phyloP scores from a whole-genome alignment of 2,329 filamentous ascomycete genomes.

The Cryphonectria japonica region DNA sequence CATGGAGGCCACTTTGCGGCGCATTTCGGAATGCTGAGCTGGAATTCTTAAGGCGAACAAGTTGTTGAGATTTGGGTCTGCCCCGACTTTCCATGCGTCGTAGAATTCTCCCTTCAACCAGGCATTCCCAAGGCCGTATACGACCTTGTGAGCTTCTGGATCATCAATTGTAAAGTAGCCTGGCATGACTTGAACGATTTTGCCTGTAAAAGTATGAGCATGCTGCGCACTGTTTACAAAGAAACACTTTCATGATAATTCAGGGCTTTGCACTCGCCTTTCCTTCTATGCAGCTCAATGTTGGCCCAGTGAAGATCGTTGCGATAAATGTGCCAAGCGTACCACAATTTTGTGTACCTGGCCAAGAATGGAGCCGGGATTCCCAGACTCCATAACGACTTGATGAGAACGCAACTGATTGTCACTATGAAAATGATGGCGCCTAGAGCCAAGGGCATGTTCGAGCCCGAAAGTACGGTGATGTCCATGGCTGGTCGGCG shows the following conservation, averaged over 20 bases:
- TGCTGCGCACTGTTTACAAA: neutral
- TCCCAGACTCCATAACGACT: neutral
- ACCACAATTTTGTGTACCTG: neutral
- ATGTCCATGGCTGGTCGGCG: neutral
- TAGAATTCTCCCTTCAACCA: constrained; percentile 16
- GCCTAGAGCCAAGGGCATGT: neutral
- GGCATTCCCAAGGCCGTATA: constrained; percentile 16
- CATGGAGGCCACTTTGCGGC: constrained; percentile 46
- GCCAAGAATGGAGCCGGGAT: neutral
- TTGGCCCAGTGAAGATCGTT: neutral
- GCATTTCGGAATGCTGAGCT: constrained; percentile 40
- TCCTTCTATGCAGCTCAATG: neutral
- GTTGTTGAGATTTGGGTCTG: constrained; percentile 15
- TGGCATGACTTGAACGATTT: constrained; percentile 21
- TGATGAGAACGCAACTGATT: neutral
- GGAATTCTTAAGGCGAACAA: constrained; percentile 41
- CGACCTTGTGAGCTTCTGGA: constrained; percentile 8
- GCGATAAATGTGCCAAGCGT: neutral
- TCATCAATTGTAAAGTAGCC: constrained; percentile 22
- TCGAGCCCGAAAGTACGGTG: neutral
- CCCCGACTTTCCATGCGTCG: constrained; percentile 4
- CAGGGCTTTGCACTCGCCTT: neutral
- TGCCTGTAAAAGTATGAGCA: neutral
- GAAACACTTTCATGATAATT: neutral
- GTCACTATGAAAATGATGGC: neutral